These are phyloP conservation scores for Rhizoclosmatium hyalinum DNA, from an alignment of 371 early-diverging fungal species.

Conservation along the genomic window DNA sequence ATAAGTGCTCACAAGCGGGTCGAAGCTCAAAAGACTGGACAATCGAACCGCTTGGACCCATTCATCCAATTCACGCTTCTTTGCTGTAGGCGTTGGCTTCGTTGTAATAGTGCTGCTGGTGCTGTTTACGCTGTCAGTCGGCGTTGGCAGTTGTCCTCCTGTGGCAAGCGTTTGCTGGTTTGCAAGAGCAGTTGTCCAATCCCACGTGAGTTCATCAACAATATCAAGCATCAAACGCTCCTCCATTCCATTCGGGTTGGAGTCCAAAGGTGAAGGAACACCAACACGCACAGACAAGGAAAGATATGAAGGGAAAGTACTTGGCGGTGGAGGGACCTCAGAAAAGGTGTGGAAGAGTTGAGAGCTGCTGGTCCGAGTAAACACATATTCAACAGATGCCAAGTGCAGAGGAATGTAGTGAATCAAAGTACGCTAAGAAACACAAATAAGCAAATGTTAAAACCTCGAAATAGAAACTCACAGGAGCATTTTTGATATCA, in stretches of 20 bases:
- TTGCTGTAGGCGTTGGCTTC: slow-evolving; percentile 1
- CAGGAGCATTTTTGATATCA: slow-evolving; percentile 30
- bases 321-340: slow-evolving; percentile 7
- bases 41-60: slow-evolving; percentile 17
- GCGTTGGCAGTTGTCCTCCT: background rate
- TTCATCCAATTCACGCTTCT: slow-evolving; percentile 27
- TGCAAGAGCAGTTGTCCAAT: slow-evolving; percentile 2
- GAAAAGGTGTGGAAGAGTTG: slow-evolving; percentile 19
- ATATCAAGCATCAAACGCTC: slow-evolving; percentile 30
- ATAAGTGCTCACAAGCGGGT: slow-evolving; percentile 27
- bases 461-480: slow-evolving; percentile 1
- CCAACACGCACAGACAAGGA: slow-evolving; percentile 29
- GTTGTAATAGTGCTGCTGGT: background rate
- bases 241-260: slow-evolving; percentile 23
- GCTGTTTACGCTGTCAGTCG: slow-evolving; percentile 7
- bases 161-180: background rate
- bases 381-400: slow-evolving; percentile 24
- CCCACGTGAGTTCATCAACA: slow-evolving; percentile 30
- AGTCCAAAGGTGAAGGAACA: slow-evolving; percentile 12
- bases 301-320: slow-evolving; percentile 17
- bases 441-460: background rate
- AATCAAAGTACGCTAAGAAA: slow-evolving; percentile 14
- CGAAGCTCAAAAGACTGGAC: slow-evolving; percentile 6
- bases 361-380: background rate
- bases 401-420: slow-evolving; percentile 28